Conservation (phyloP, 108 stramenopile genomes). For the Cyclotella sp. region DNA sequence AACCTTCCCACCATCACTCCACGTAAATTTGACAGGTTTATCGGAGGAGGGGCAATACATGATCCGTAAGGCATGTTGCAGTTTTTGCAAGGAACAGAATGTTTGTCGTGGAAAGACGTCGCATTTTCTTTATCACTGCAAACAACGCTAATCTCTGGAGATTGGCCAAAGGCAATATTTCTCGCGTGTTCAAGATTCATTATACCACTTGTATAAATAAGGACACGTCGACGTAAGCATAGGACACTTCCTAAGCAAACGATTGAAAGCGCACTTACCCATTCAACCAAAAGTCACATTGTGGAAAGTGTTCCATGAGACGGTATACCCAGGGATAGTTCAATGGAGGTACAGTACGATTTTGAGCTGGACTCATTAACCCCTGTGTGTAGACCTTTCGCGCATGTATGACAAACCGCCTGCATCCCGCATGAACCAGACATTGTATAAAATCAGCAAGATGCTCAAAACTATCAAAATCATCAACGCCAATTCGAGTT, state of each 20-base stretch:
- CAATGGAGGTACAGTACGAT: slow-evolving; percentile 77
- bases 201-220: slow-evolving; percentile 48
- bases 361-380: slow-evolving; percentile 58
- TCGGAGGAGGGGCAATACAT: slow-evolving; percentile 59
- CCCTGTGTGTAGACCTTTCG: slow-evolving; percentile 65
- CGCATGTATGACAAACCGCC: slow-evolving; percentile 71
- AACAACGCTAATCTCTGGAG: background rate
- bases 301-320: slow-evolving; percentile 66
- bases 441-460: slow-evolving; percentile 48
- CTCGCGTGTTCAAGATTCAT: slow-evolving; percentile 59
- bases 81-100: slow-evolving; percentile 55
- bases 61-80: slow-evolving; percentile 67
- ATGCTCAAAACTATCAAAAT: slow-evolving; percentile 57
- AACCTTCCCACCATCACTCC: slow-evolving; percentile 81
- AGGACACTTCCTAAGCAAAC: too few relatives aligned
- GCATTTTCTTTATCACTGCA: slow-evolving; percentile 1
- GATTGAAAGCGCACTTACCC: slow-evolving; percentile 23
- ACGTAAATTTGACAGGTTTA: slow-evolving; percentile 60
- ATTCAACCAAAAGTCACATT: slow-evolving; percentile 78
- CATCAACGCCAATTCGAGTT: slow-evolving; percentile 76
- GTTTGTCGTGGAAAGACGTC: slow-evolving; percentile 6
- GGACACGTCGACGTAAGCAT: background rate
- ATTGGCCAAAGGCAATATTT: slow-evolving; percentile 51
- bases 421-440: slow-evolving; percentile 52
- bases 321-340: slow-evolving; percentile 74